Percentiles rank a stretch among this genome's conserved stretches.
Evolutionary conservation across 2,329 filamentous ascomycete genomes (phyloP).

Genomic region (Microcyclospora pomicola): DNA sequence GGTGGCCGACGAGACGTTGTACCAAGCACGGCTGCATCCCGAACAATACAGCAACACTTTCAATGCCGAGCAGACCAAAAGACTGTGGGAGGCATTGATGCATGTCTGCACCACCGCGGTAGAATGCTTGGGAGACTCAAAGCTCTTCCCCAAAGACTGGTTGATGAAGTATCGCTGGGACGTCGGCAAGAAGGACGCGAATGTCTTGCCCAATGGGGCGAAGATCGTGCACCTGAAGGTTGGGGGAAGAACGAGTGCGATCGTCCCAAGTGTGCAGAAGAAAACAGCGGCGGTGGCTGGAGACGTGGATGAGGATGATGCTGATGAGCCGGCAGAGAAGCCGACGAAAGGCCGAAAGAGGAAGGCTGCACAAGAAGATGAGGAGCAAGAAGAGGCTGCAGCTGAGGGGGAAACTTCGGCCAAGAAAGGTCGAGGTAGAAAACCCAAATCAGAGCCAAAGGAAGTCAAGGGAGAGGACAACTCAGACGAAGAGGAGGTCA

Average conservation of each 20-base stretch:
- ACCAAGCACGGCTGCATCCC: constrained; percentile 76
- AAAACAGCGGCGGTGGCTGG: constrained; percentile 52
- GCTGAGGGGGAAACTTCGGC: not conserved
- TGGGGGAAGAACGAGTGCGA: constrained; percentile 79
- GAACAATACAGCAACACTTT: constrained; percentile 87
- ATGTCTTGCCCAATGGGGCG: constrained; percentile 65
- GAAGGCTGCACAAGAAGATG: constrained; percentile 15
- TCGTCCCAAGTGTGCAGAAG: constrained; percentile 74
- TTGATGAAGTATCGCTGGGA: constrained; percentile 47
- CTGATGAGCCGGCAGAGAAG: constrained; percentile 9
- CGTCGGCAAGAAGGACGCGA: constrained; percentile 65
- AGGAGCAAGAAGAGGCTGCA: constrained; percentile 14
- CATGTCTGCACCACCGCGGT: constrained; percentile 71
- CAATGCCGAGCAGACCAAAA: constrained; percentile 52
- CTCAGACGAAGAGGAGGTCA: constrained; percentile 5
- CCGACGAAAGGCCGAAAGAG: constrained; percentile 21
- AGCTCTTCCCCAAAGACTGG: constrained; percentile 76
- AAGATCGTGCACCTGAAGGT: constrained; percentile 79
- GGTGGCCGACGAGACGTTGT: constrained; percentile 92
- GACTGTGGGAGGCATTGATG: constrained; percentile 58
- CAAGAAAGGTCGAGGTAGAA: constrained; percentile 4
- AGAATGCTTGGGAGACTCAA: constrained; percentile 65
- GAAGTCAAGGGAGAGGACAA: constrained; percentile 3
- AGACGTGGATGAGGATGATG: constrained; percentile 23
- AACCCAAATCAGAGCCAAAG: not conserved